Conservation (phyloP, 306 rosid species). For the Morella rubra region DNA sequence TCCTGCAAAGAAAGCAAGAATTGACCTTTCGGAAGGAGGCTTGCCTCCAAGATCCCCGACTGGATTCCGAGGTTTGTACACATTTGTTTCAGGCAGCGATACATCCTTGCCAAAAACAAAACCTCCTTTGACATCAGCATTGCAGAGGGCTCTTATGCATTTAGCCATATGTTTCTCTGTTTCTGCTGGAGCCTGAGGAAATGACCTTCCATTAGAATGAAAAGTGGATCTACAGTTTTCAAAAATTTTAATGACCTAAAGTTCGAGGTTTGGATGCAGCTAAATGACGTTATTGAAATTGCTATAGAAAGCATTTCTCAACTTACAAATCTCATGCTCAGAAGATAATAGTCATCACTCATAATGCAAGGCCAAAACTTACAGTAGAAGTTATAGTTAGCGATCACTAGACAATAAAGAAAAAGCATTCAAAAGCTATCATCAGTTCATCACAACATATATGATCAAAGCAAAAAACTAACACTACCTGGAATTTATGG, state of each 20-base stretch:
- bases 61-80: constrained; percentile 57
- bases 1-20: constrained; percentile 84
- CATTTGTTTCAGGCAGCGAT: constrained; percentile 86
- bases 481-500: background rate
- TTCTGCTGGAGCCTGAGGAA: constrained; percentile 85
- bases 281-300: background rate
- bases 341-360: background rate
- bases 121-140: constrained; percentile 81
- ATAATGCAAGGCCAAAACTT: background rate
- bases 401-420: background rate
- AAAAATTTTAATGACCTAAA: background rate
- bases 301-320: background rate
- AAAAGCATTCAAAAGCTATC: background rate
- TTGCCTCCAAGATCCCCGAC: constrained; percentile 67
- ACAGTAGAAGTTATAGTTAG: background rate
- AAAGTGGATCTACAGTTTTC: constrained; percentile 10
- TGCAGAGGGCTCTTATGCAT: constrained; percentile 88
- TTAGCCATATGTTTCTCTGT: constrained; percentile 60
- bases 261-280: background rate
- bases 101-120: constrained; percentile 86
- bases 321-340: background rate
- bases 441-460: background rate
- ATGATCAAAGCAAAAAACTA: background rate
- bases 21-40: constrained; percentile 65
- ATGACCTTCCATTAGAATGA: constrained; percentile 36